Evolutionary conservation across 768 basidiomycete species (phyloP), one percentile per base, ranked within the genome.

Genomic region (Rhizopogon salebrosus): DNA sequence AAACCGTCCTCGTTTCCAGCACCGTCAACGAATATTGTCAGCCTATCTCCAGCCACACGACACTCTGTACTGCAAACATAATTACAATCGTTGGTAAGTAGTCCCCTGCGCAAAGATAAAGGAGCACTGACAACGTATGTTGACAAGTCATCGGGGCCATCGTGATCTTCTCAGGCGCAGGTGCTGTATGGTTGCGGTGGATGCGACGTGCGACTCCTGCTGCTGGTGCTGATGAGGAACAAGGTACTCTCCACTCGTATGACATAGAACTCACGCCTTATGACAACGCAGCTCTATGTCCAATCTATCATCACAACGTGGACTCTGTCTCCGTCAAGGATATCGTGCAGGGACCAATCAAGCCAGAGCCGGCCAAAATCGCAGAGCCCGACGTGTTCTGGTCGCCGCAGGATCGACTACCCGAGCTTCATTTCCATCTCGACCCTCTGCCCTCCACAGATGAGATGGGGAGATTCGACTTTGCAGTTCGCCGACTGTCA

Each of bases 21-120:
- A 13, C 27, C 8, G 20, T 46, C 29, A 11, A 13, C n/a, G 18
- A 14, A n/a, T 37, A 26, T 10, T 65, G 65, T 41, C 45, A 34
- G 16, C 52, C 56, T 13, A 54, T 61, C 34, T 48, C 53, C 1
- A 1, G 56, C 27, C 16, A 48, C 0, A 54, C 48, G 14, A 54
- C 46, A 2, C 57, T 67, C 3, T 65, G 65, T 14, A 14, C 65
- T 3, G 64, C 65, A 0, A 61, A 65, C 49, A 10, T 65, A 18
- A 26, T 65, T 36, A 57, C 52, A 3, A 60, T 67, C 36, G 2
- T 65, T 7, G 65, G 65, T 60, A 29, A 2, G 63, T 53, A 4
- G 9, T 31, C 22, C 14, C 31, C 29, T 16, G 8, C 13, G 20
- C 31, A 31, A 20, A 5, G 9, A 26, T 22, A 16, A 20, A 46